phyloP scores from a whole-genome alignment of 805 yeast species.

The Ogataea haglerorum region DNA sequence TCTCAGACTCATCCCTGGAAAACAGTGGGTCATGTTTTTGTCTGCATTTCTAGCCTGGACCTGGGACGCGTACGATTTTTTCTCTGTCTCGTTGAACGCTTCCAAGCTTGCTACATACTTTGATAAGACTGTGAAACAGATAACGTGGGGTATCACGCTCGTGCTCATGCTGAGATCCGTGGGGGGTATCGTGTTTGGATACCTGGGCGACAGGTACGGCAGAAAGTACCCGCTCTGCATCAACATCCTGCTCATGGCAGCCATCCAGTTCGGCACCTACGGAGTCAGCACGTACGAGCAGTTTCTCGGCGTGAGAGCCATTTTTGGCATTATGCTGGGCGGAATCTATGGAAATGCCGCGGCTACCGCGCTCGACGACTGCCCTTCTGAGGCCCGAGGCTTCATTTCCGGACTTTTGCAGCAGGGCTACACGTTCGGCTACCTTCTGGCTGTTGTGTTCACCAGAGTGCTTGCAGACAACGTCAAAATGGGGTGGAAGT shows the following conservation, averaged over 20 bases:
- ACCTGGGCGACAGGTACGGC: constrained; percentile 57
- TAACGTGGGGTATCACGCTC: constrained; percentile 66
- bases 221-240: constrained; percentile 55
- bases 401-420: constrained; percentile 67
- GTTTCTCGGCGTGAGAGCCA: constrained; percentile 59
- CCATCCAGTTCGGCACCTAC: constrained; percentile 61
- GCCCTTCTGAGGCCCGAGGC: constrained; percentile 53
- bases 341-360: constrained; percentile 55
- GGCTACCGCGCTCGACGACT: constrained; percentile 51
- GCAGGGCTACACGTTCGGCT: constrained; percentile 77
- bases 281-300: constrained; percentile 54
- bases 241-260: constrained; percentile 44
- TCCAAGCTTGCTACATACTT: constrained; percentile 44
- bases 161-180: constrained; percentile 67
- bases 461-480: constrained; percentile 59
- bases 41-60: constrained; percentile 60
- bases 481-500: constrained; percentile 55
- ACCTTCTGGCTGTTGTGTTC: constrained; percentile 60
- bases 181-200: constrained; percentile 62
- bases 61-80: constrained; percentile 65
- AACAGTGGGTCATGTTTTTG: constrained; percentile 55
- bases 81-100: constrained; percentile 53
- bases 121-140: constrained; percentile 42
- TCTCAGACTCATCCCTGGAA: constrained; percentile 43
- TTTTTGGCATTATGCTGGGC: constrained; percentile 60